Evolutionary conservation across 495 filamentous ascomycete species (phyloP), one percentile per base, ranked within the genome.

Genomic region (Aspergillus ostianus): DNA sequence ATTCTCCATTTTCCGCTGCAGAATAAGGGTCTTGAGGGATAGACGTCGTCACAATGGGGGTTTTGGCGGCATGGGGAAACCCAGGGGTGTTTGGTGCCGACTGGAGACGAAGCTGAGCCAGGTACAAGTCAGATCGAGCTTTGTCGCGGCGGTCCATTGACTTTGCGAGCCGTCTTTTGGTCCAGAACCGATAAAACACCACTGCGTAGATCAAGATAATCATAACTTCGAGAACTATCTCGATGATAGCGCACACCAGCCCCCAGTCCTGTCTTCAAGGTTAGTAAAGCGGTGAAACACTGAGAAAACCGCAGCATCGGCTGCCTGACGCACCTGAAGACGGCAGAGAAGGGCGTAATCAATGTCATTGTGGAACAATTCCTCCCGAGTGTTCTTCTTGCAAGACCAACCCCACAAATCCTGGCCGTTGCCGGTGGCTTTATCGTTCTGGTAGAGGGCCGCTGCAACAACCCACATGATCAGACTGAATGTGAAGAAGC

Each of bases 331-430:
- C 77, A 92, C 91, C 83, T 94, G 91, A 60, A 97, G 84, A 69
- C 94, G 90, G 80, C 94, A 99, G 67, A 98, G 82, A n/a, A 99
- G 86, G 50, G 83, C 84, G 75, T 97, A 99, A 73, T 92, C 83
- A 59, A 99, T 82, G 53, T 91, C 85, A 23, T 91, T 74, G 58
- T 84, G 70, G 71, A 91, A 97, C 21, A 95, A 73, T 58, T 89
- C 71, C 45, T 86, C 73, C 53, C 94, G 85, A 51, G 84, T 87
- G 70, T 97, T 98, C 61, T 96, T 82, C 27, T 91, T 89, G 69
- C 94, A 99, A 4, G 90, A 82, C 94, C 94, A 99, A 27, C 92
- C 93, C 94, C 94, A 99, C 67, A 99, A 80, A 70, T 98, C 94
- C 66, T 97, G 82, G 57, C 85, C 87, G 45, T 84, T 75, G 64